Conservation (phyloP, 2,329 filamentous ascomycete species). For the Parascedosporium putredinis region DNA sequence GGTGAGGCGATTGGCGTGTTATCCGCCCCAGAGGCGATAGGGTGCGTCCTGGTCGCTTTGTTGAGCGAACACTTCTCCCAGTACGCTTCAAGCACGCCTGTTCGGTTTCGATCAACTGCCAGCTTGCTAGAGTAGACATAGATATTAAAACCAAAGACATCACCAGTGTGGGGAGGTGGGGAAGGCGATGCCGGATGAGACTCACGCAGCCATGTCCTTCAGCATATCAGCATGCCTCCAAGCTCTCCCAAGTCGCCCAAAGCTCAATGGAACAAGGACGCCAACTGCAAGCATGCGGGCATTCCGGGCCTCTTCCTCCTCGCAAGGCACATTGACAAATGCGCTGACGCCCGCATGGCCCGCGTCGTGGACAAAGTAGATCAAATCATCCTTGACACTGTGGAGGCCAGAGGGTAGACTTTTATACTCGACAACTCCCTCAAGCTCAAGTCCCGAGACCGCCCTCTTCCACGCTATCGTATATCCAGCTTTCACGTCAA, state of each 20-base stretch:
- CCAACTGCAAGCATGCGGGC: constrained; percentile 91
- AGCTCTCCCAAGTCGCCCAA: constrained; percentile 73
- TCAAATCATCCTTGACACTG: constrained; percentile 75
- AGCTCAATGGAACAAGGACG: constrained; percentile 73
- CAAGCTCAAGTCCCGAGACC: constrained; percentile 58
- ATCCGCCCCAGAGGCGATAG: constrained; percentile 4
- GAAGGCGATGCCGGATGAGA: too few relatives aligned
- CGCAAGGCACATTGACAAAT: constrained; percentile 75
- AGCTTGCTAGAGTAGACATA: constrained; percentile 37
- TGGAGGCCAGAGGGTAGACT: constrained; percentile 89
- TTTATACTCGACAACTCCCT: constrained; percentile 91
- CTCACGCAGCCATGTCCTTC: constrained; percentile 62
- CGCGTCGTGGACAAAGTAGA: constrained; percentile 82
- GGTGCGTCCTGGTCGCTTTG: not conserved
- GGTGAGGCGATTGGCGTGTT: constrained; percentile 45
- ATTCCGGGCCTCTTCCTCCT: constrained; percentile 67
- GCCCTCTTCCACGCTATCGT: constrained; percentile 83
- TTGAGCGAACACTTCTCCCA: constrained; percentile 59
- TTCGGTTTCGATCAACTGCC: constrained; percentile 54
- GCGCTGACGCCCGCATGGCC: constrained; percentile 81
- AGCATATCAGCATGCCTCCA: constrained; percentile 79
- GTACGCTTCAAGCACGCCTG: constrained; percentile 60
- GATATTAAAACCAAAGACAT: not conserved
- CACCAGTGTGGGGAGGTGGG: constrained; percentile 1
- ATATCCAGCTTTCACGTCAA: constrained; percentile 86